A percentile compares a stretch with the other conserved stretches of the same genome.
Evolutionary conservation across 2,329 filamentous ascomycete species (phyloP).

Genomic region (Colletotrichum tamarilloi): DNA sequence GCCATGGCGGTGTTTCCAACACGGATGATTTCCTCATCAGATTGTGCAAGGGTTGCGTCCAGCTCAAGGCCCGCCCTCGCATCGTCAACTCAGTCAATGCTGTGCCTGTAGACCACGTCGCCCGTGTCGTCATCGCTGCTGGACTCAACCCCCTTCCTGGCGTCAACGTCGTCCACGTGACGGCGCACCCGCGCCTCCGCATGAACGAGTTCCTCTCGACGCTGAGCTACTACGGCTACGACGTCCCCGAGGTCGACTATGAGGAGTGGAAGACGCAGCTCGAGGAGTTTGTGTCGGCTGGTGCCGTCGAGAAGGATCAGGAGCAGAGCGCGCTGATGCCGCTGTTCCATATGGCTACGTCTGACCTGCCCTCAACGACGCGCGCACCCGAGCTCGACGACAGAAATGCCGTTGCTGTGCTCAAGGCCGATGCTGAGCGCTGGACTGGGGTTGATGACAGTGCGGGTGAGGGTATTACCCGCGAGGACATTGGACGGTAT

Average conservation of each 20-base stretch:
- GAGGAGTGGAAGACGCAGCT: conserved; percentile 75
- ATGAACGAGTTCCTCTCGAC: conserved; percentile 81
- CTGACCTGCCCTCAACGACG: conserved; percentile 75
- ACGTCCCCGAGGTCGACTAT: conserved; percentile 74
- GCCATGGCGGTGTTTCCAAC: conserved; percentile 75
- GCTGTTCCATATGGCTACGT: conserved; percentile 78
- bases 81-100: conserved; percentile 91
- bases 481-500: conserved; percentile 42
- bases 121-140: conserved; percentile 79
- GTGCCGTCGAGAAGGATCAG: conserved; percentile 61
- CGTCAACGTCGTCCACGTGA: conserved; percentile 78
- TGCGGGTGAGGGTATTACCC: conserved; percentile 49
- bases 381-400: conserved; percentile 82
- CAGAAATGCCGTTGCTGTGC: conserved; percentile 66
- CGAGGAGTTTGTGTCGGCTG: conserved; percentile 70
- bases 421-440: conserved; percentile 68
- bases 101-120: conserved; percentile 87
- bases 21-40: conserved; percentile 93
- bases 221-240: conserved; percentile 79
- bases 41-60: conserved; percentile 87
- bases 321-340: conserved; percentile 60
- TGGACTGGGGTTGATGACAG: conserved; percentile 70
- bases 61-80: conserved; percentile 77
- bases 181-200: conserved; percentile 79
- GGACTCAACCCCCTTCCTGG: conserved; percentile 70